These are phyloP conservation scores for Colletotrichum caudatum DNA, from an alignment of 2,329 filamentous ascomycete species.

Conservation along the genomic window DNA sequence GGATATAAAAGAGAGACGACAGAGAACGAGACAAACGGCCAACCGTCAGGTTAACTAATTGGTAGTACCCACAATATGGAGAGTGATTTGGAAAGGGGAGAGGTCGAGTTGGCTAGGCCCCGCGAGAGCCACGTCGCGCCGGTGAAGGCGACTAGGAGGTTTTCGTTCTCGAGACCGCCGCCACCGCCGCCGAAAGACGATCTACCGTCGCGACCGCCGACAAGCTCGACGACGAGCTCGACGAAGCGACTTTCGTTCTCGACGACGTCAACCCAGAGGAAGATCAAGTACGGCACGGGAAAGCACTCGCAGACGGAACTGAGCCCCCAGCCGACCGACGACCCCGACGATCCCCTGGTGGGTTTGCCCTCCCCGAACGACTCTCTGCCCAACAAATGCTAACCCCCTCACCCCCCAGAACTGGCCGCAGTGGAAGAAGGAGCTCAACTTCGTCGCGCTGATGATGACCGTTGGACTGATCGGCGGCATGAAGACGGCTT, in stretches of 20 bases:
- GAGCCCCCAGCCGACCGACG: constrained; percentile 67
- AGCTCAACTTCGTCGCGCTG: constrained; percentile 61
- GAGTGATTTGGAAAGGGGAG: constrained; percentile 31
- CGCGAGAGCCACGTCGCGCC: constrained; percentile 17
- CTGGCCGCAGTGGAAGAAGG: constrained; percentile 67
- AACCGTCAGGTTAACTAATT: neutral
- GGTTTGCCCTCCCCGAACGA: constrained; percentile 39
- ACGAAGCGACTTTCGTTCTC: constrained; percentile 53
- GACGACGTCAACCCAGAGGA: constrained; percentile 48
- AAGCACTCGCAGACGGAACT: constrained; percentile 59
- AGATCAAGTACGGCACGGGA: constrained; percentile 62
- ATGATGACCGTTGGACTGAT: constrained; percentile 60
- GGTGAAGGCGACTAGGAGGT: constrained; percentile 11
- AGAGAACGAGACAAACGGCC: neutral
- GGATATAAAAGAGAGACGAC: neutral
- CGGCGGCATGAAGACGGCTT: constrained; percentile 66
- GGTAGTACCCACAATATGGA: constrained; percentile 22
- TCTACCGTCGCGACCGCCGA: constrained; percentile 44
- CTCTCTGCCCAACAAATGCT: neutral
- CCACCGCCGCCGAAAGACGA: constrained; percentile 32
- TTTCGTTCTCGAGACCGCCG: constrained; percentile 27
- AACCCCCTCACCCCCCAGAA: constrained; percentile 54
- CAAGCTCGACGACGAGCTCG: constrained; percentile 52
- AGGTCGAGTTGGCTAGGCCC: neutral
- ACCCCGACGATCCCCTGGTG: constrained; percentile 66